Evolutionary conservation across 2,329 filamentous ascomycete genomes (phyloP), one percentile per base, ranked within the genome.

Genomic region (Emergomyces africanus): DNA sequence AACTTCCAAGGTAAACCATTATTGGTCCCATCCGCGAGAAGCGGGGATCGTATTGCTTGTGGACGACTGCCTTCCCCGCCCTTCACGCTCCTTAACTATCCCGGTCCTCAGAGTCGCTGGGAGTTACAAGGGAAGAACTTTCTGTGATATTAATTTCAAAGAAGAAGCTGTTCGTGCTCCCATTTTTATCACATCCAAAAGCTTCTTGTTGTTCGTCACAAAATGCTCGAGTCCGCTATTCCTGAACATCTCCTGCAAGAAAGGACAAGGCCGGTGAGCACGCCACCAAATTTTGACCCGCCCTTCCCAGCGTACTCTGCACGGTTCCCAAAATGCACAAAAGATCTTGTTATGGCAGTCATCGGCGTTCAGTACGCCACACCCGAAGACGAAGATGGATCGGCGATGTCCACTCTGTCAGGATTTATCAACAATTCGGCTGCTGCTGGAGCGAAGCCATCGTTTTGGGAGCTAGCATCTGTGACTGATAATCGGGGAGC

Each of bases 321-420:
- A 10, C 66, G 71, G 28, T 74, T 74, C 60, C 66, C 69, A 2
- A 60, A 60, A 3, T 61, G 64, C 6, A 67, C 67, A 49, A 64
- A 70, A 37, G 64, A 67, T 46, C 64, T 72, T 8, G 70, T 70
- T 15, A 70, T 73, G 63, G 71, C 69, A 4, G 66, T 70, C 18
- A 66, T 74, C 39, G 71, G 72, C 28, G 69, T 66, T 4, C 71
- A 73, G 55, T 66, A 60, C 53, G 41, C 54, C 18, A 48, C 58
- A 15, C 44, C 25, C n/a, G 20, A 58, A 15, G 60, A 59, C 5
- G 51, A 60, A 49, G 60, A 62, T 25, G 60, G 61, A 10, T 49
- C 23, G 35, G 61, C 60, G n/a, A 59, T 63, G 20, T 62, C 62
- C 42, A 61, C 51, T n/a, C 39, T 64, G n/a, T 39, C 50, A 14